Evolutionary conservation across 116 monocot genomes (phyloP).

Genomic region (Posidonia oceanica): DNA sequence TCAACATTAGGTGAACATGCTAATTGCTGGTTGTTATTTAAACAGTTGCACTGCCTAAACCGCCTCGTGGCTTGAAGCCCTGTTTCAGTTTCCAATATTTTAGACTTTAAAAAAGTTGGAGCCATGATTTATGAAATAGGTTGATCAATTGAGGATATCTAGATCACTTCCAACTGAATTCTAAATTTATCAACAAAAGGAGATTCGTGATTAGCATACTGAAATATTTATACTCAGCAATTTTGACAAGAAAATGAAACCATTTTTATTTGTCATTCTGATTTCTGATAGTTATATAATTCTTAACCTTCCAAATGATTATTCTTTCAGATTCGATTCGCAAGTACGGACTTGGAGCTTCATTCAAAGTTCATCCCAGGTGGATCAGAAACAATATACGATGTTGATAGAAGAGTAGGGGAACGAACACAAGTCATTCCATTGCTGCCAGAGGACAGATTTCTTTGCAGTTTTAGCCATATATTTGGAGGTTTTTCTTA

Average conservation of each 20-base stretch:
- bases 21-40: too few species aligned
- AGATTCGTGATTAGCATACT: too few species aligned
- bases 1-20: too few species aligned
- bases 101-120: too few species aligned
- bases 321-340: constrained; percentile 67
- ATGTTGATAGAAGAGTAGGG: constrained; percentile 69
- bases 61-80: too few species aligned
- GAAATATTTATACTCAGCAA: too few species aligned
- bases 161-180: too few species aligned
- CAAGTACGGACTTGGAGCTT: constrained; percentile 80
- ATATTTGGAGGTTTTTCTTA: constrained; percentile 76
- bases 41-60: too few species aligned
- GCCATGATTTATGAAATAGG: too few species aligned
- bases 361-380: constrained; percentile 67
- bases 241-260: background rate
- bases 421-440: constrained; percentile 68
- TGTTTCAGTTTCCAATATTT: too few species aligned
- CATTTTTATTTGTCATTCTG: background rate
- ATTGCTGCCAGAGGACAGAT: constrained; percentile 72
- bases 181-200: too few species aligned
- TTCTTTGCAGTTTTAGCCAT: constrained; percentile 98
- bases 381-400: constrained; percentile 71
- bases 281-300: background rate
- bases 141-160: too few species aligned
- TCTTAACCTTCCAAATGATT: constrained; percentile 1